Evolutionary conservation across 768 basidiomycete genomes (phyloP).

Genomic region (Lactifluus subvellereus): DNA sequence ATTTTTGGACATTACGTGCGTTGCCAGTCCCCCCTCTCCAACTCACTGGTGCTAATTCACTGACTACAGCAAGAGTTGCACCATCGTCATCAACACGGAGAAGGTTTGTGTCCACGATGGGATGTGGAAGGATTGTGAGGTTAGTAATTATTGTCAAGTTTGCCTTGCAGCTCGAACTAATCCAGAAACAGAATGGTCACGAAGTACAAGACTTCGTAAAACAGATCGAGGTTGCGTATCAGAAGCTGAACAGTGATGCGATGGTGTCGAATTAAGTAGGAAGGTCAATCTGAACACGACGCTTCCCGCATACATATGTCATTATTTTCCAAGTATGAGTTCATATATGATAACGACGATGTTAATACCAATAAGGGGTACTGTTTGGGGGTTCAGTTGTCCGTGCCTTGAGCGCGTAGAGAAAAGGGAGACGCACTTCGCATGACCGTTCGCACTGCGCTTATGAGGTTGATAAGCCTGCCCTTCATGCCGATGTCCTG

Average conservation of each 20-base stretch:
- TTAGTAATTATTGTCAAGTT: slow-evolving; percentile 31
- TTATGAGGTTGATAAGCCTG: slow-evolving; percentile 85
- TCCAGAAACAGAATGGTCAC: slow-evolving; percentile 58
- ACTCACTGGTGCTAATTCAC: slow-evolving; percentile 5
- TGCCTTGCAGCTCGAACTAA: background rate
- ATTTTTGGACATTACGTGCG: slow-evolving; percentile 53
- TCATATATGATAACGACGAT: slow-evolving; percentile 84
- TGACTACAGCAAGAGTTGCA: slow-evolving; percentile 70
- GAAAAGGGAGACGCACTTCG: slow-evolving; percentile 62
- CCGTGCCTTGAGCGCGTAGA: slow-evolving; percentile 8
- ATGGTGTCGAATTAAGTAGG: background rate
- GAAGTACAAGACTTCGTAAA: slow-evolving; percentile 63
- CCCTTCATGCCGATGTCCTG: slow-evolving; percentile 71
- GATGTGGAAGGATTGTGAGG: slow-evolving; percentile 76
- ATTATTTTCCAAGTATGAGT: slow-evolving; percentile 55
- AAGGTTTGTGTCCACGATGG: slow-evolving; percentile 72
- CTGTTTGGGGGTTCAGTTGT: slow-evolving; percentile 39
- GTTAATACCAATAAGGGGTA: slow-evolving; percentile 88
- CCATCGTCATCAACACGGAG: slow-evolving; percentile 65
- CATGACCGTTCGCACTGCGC: slow-evolving; percentile 94
- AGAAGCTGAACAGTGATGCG: slow-evolving; percentile 45
- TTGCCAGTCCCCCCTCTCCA: slow-evolving; percentile 4
- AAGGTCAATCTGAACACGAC: background rate
- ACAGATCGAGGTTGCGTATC: slow-evolving; percentile 71
- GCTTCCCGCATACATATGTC: background rate